These are phyloP conservation scores for Rhizophora mangle DNA, from an alignment of 345 rosid species.

Conservation along the genomic window DNA sequence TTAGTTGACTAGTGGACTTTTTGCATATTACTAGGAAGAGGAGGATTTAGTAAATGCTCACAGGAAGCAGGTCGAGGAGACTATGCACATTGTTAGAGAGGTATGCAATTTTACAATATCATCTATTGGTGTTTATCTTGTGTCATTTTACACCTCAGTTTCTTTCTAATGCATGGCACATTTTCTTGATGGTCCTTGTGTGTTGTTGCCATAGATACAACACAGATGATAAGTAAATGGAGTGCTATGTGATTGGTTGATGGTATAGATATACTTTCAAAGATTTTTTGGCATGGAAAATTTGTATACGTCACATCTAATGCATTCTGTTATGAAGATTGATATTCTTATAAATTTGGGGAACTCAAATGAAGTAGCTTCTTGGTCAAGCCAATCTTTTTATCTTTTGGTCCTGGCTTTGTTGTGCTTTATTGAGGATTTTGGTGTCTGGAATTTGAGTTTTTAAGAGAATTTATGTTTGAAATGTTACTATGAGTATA, in stretches of 20 bases:
- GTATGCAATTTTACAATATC: conserved; percentile 29
- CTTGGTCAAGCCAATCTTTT: too few relatives aligned
- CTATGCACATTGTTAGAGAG: conserved; percentile 95
- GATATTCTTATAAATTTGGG: too few relatives aligned
- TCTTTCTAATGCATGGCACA: not conserved
- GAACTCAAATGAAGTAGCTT: too few relatives aligned
- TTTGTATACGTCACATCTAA: too few relatives aligned
- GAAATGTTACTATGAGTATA: not conserved
- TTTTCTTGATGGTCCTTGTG: not conserved
- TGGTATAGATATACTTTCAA: not conserved
- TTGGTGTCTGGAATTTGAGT: not conserved
- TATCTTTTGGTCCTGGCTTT: not conserved
- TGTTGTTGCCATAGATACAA: not conserved
- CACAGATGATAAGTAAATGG: too few relatives aligned
- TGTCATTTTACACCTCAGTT: not conserved
- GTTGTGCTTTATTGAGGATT: not conserved
- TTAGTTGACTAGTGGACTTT: not conserved
- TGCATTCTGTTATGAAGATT: too few relatives aligned
- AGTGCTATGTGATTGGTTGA: not conserved
- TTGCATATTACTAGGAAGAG: conserved; percentile 62
- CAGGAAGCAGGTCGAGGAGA: conserved; percentile 87
- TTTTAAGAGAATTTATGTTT: not conserved
- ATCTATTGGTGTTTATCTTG: not conserved
- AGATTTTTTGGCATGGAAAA: too few relatives aligned
- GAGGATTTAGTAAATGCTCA: conserved; percentile 97